These are phyloP conservation scores for Talaromyces sp. DNA, from an alignment of 2,329 filamentous ascomycete species.

Conservation along the genomic window DNA sequence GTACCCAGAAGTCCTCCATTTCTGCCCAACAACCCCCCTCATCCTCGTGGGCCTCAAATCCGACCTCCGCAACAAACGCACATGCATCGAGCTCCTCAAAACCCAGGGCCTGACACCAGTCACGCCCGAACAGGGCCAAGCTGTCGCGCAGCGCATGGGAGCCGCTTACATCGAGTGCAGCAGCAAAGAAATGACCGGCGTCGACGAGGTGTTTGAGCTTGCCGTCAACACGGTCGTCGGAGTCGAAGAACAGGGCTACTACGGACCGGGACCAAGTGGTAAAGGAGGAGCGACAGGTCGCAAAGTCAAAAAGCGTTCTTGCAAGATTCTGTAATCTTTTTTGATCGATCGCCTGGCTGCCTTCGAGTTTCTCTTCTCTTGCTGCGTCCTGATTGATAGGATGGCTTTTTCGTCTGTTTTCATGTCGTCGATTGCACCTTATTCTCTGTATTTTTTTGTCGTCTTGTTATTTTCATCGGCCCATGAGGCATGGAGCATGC, in stretches of 20 bases:
- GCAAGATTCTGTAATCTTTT: slow-evolving; percentile 65
- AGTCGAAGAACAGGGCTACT: slow-evolving; percentile 59
- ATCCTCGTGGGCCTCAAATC: slow-evolving; percentile 96
- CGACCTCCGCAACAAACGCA: slow-evolving; percentile 90
- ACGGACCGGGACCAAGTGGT: slow-evolving; percentile 41
- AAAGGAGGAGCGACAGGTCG: slow-evolving; percentile 40
- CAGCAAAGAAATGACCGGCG: slow-evolving; percentile 93
- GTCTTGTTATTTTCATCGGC: slow-evolving; percentile 6
- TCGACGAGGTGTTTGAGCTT: slow-evolving; percentile 92
- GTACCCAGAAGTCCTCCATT: slow-evolving; percentile 98
- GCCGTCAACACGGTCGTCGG: slow-evolving; percentile 88
- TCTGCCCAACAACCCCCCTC: slow-evolving; percentile 94
- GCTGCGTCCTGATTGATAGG: neutral
- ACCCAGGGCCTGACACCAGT: slow-evolving; percentile 95
- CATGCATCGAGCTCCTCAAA: slow-evolving; percentile 97
- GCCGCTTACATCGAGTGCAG: slow-evolving; percentile 98
- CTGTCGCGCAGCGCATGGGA: slow-evolving; percentile 88
- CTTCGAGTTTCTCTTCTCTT: slow-evolving; percentile 2
- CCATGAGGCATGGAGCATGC: slow-evolving; percentile 10
- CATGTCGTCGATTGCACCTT: neutral
- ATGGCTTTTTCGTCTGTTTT: neutral
- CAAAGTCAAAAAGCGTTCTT: slow-evolving; percentile 83
- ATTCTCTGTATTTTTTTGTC: slow-evolving; percentile 6
- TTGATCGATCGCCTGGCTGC: slow-evolving; percentile 19
- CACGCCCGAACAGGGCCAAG: slow-evolving; percentile 81